Percentiles rank a stretch among this genome's conserved stretches.
These are phyloP conservation scores for Aspergillus phoenicis DNA, from an alignment of 2,329 filamentous ascomycete species.

Conservation along the genomic window DNA sequence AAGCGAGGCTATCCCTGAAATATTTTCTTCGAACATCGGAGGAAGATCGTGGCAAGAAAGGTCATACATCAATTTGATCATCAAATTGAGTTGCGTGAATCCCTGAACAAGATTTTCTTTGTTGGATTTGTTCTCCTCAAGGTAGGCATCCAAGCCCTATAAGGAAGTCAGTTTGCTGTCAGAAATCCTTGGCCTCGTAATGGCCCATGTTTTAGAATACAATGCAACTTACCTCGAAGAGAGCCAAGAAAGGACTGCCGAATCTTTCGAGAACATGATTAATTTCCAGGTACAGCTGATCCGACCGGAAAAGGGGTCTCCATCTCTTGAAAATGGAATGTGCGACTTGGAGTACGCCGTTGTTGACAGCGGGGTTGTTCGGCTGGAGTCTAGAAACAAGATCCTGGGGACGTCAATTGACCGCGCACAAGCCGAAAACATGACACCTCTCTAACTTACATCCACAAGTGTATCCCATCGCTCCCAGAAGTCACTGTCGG, in stretches of 20 bases:
- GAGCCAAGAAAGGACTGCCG: constrained; percentile 75
- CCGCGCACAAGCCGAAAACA: background rate
- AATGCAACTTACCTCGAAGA: constrained; percentile 66
- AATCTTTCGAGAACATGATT: constrained; percentile 91
- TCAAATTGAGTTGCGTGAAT: constrained; percentile 82
- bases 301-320: constrained; percentile 89
- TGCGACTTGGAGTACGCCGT: constrained; percentile 92
- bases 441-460: constrained; percentile 51
- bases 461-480: constrained; percentile 94
- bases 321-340: constrained; percentile 97
- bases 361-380: constrained; percentile 81
- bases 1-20: constrained; percentile 73
- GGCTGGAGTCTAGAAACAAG: constrained; percentile 84
- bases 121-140: constrained; percentile 75
- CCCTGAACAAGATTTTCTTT: constrained; percentile 73
- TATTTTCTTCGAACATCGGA: constrained; percentile 88
- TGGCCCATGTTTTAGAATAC: background rate
- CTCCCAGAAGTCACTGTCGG: constrained; percentile 96
- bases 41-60: constrained; percentile 96
- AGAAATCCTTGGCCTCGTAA: background rate
- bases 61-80: constrained; percentile 92
- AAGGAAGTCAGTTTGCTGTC: constrained; percentile 17
- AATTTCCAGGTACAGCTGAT: constrained; percentile 91
- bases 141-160: constrained; percentile 54
- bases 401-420: constrained; percentile 57